A percentile compares a stretch with the other conserved stretches of the same genome.
phyloP scores from a whole-genome alignment of 108 stramenopile species.

The Discostella stelligeroides region DNA sequence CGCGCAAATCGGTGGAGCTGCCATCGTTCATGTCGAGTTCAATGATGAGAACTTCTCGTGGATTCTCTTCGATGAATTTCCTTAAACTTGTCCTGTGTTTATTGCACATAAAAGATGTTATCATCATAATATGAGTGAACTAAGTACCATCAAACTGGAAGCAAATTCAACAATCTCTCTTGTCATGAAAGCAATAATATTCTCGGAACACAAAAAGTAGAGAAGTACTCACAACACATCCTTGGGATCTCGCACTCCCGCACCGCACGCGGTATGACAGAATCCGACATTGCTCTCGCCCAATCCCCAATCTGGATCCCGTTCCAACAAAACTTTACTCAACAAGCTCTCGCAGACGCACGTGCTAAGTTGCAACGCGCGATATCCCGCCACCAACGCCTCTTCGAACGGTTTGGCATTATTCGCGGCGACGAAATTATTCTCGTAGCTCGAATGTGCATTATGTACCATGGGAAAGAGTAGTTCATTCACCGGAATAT shows the following conservation, averaged over 20 bases:
- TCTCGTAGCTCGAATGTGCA: conserved; percentile 58
- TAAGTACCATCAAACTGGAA: too few species aligned
- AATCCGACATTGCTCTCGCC: conserved; percentile 37
- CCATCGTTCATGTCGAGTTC: conserved; percentile 61
- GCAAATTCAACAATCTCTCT: too few species aligned
- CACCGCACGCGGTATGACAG: conserved; percentile 59
- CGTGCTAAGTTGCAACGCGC: conserved; percentile 66
- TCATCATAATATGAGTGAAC: too few species aligned
- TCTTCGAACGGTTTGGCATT: conserved; percentile 59
- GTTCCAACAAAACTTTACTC: conserved; percentile 14
- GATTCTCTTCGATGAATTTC: neutral
- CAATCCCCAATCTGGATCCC: conserved; percentile 1
- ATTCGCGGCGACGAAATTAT: conserved; percentile 57
- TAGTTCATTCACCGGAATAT: conserved; percentile 61
- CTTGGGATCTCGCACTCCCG: conserved; percentile 55
- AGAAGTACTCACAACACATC: conserved; percentile 49
- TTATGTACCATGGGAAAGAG: conserved; percentile 71
- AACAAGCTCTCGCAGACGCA: conserved; percentile 64
- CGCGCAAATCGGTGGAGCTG: conserved; percentile 10
- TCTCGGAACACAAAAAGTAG: too few species aligned
- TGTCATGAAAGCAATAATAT: too few species aligned
- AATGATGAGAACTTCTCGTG: conserved; percentile 54
- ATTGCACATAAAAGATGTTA: too few species aligned
- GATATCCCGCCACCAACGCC: conserved; percentile 70
- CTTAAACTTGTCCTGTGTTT: neutral